Percentiles rank a stretch among this genome's conserved stretches.
Conservation (phyloP, 306 rosid species). For the Fragaria nilgerrensis region DNA sequence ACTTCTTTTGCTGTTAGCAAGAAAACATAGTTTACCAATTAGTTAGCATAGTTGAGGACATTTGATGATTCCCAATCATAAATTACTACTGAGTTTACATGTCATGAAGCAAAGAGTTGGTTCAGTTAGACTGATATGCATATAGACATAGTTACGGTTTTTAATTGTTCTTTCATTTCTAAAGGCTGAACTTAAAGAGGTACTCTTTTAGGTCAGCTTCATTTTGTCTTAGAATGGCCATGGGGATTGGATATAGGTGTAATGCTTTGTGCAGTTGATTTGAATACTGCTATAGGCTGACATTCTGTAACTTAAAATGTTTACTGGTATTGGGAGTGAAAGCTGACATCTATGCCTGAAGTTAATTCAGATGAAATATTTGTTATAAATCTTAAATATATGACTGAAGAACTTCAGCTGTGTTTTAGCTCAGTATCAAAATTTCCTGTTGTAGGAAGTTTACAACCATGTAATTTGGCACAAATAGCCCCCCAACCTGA, state of each 20-base stretch:
- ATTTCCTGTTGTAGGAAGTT: not conserved
- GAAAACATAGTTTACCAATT: not conserved
- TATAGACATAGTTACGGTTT: not conserved
- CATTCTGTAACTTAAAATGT: not conserved
- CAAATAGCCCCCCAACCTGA: not conserved
- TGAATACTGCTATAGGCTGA: not conserved
- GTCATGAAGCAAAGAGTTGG: not conserved
- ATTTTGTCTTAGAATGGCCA: not conserved
- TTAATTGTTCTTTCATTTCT: not conserved
- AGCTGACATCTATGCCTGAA: not conserved
- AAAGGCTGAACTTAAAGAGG: not conserved
- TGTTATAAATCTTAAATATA: not conserved
- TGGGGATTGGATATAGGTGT: not conserved
- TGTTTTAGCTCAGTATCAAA: not conserved
- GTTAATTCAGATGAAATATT: not conserved
- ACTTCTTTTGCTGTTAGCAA: not conserved
- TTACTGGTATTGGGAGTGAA: not conserved
- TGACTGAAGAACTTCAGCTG: not conserved
- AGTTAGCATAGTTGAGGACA: not conserved
- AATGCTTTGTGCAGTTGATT: not conserved
- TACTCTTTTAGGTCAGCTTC: not conserved
- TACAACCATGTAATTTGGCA: not conserved
- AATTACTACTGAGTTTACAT: not conserved
- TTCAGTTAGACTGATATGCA: not conserved
- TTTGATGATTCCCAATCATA: not conserved